A percentile compares a stretch with the other conserved stretches of the same genome.
Evolutionary conservation across 164 flowering plant genomes (phyloP).

Genomic region (grape (Vitis vinifera)): ASM3070453v1 NC_081807.1:704501-705000

Average conservation of each 20-base stretch:
- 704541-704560: conserved; percentile 22
- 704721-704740: conserved; percentile 28
- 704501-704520: conserved; percentile 66
- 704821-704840: conserved; percentile 96
- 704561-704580: conserved; percentile 33
- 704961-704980: too few relatives aligned
- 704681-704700: conserved; percentile 20
- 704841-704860: conserved; percentile 97
- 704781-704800: conserved; percentile 88
- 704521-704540: conserved; percentile 46
- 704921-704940: conserved; percentile 81
- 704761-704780: conserved; percentile 60
- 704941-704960: not conserved
- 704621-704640: not conserved
- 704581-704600: not conserved
- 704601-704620: not conserved
- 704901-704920: conserved; percentile 99
- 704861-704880: conserved; percentile 84
- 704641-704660: conserved; percentile 1
- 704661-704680: conserved; percentile 24
- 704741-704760: conserved; percentile 36
- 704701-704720: conserved; percentile 15
- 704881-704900: conserved; percentile 97
- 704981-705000: too few relatives aligned
- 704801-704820: conserved; percentile 84